A percentile compares a stretch with the other conserved stretches of the same genome.
phyloP scores from a whole-genome alignment of 352 stramenopile genomes.

The Peronosclerospora sorghi region DNA sequence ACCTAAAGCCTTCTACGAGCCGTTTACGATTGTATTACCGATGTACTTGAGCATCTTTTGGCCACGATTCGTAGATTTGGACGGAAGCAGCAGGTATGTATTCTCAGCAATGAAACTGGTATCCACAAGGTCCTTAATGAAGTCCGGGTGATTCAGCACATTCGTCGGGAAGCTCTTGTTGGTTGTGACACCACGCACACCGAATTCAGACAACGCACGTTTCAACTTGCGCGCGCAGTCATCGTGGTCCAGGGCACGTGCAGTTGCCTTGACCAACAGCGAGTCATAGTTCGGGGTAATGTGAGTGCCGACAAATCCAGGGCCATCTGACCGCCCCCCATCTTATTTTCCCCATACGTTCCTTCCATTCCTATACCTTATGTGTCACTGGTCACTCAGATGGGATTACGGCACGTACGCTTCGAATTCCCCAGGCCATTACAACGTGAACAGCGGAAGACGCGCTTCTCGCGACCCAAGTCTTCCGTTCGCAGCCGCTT shows the following conservation, averaged over 20 bases:
- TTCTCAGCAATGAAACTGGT: slow-evolving; percentile 96
- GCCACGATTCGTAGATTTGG: slow-evolving; percentile 83
- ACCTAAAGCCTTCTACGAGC: slow-evolving; percentile 87
- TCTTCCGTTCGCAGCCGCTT: too few species aligned
- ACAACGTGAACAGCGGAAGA: too few species aligned
- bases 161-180: slow-evolving; percentile 94
- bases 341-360: too few species aligned
- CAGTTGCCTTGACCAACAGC: slow-evolving; percentile 96
- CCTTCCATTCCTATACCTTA: too few species aligned
- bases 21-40: slow-evolving; percentile 95
- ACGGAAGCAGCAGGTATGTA: slow-evolving; percentile 86
- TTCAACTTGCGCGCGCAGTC: slow-evolving; percentile 90
- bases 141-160: slow-evolving; percentile 91
- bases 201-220: slow-evolving; percentile 92
- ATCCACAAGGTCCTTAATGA: slow-evolving; percentile 88
- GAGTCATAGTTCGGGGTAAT: slow-evolving; percentile 98
- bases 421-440: too few species aligned
- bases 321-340: too few species aligned
- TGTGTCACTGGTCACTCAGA: slow-evolving; percentile 90
- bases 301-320: slow-evolving; percentile 91
- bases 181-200: slow-evolving; percentile 91
- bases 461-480: too few species aligned
- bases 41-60: slow-evolving; percentile 97
- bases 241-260: slow-evolving; percentile 79
- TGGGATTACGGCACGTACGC: too few species aligned